Base-by-base conservation (phyloP, 495 filamentous ascomycete genomes). In the Penicillium parvum region DNA sequence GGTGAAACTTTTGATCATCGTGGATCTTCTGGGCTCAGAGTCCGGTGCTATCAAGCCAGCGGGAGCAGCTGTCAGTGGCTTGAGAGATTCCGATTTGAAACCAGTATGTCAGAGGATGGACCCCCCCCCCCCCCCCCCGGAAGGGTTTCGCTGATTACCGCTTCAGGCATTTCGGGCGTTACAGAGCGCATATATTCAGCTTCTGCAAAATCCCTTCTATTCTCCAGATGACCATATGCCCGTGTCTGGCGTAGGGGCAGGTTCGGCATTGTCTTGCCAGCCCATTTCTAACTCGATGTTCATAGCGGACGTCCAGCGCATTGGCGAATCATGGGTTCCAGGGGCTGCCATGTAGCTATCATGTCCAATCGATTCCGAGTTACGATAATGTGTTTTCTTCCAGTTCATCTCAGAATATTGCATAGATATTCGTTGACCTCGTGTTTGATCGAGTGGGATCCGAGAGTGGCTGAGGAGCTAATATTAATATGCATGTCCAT, bases 141-240 rank as follows among this genome's bases (percentile, higher is more conserved):
- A n/a, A n/a, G n/a, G n/a, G n/a, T n/a, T 6, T 27, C 32, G 42
- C 48, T 52, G 32, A 45, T n/a, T 17, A 10, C 15, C 15, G 12
- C 27, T 14, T 15, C 40, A 90, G 87, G 87, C 89, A 12, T 98
- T 98, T 55, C 79, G 82, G 57, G 88, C 90, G 4, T 72, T 97
- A 54, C 92, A 97, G 66, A 85, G 78, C 17, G 90, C 92, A 16
- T 98, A 96, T 53, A 86, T 96, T 33, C 70, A 78, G 45, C 71
- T 98, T 37, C 66, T 97, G 32, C 87, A 95, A 64, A 96, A 98
- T 57, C 92, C 92, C 1, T 98, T 98, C 63, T 97, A 90, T 60
- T 81, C 83, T 27, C 91, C 90, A 21, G 91, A 96, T 60, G 86
- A 90, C 49, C 83, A 90, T 53, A 74, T 74, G 28, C 82, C 83